These are phyloP conservation scores for Talaromyces sp. DNA, from an alignment of 2,329 filamentous ascomycete genomes.

Conservation along the genomic window DNA sequence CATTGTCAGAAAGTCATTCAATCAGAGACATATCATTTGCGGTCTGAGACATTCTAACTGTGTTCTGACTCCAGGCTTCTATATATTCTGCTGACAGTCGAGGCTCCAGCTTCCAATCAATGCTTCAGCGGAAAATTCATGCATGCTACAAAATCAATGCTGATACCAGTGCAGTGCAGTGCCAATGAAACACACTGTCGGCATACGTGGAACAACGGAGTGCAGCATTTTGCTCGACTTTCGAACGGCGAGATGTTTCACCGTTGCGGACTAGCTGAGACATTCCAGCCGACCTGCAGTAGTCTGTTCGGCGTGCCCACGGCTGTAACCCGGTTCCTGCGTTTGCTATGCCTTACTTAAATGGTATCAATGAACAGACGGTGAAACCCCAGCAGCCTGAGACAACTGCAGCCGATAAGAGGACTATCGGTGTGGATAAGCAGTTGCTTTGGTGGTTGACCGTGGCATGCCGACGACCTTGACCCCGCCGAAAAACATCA, in stretches of 20 bases:
- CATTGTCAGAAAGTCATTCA: background rate
- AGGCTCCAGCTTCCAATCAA: background rate
- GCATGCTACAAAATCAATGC: background rate
- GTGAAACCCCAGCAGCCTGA: background rate
- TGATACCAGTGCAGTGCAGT: background rate
- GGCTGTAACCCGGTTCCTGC: slow-evolving; percentile 8
- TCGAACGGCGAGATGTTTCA: slow-evolving; percentile 1
- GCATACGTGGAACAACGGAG: slow-evolving; percentile 2
- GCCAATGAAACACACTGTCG: background rate
- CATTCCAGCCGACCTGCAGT: slow-evolving; percentile 12
- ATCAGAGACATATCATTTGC: background rate
- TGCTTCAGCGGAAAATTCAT: background rate
- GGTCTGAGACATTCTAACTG: slow-evolving; percentile 1
- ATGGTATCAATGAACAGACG: background rate
- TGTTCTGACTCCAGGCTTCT: background rate
- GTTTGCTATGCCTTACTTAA: background rate
- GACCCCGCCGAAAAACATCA: background rate
- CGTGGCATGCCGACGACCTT: background rate
- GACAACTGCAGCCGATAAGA: background rate
- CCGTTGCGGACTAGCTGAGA: slow-evolving; percentile 4
- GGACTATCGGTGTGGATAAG: background rate
- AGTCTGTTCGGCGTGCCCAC: slow-evolving; percentile 1
- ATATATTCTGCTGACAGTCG: background rate
- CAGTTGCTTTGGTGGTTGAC: background rate
- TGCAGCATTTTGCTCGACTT: background rate